phyloP scores from a whole-genome alignment of 2,329 filamentous ascomycete species.

The Colletotrichum sp. region DNA sequence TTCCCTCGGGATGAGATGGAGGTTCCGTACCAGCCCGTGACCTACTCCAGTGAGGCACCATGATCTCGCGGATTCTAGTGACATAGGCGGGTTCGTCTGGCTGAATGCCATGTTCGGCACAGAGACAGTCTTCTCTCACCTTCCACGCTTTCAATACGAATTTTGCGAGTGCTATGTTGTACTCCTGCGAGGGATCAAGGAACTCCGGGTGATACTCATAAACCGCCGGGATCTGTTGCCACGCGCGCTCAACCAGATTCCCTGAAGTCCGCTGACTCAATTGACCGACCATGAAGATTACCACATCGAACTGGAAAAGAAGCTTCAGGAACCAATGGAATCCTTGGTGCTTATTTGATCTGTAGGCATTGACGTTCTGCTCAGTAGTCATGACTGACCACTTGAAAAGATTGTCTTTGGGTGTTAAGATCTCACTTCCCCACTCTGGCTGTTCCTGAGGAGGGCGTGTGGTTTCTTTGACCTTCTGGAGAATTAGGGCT shows the following conservation, averaged over 20 bases:
- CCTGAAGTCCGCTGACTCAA: conserved; percentile 55
- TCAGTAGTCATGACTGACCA: conserved; percentile 54
- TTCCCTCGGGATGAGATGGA: background rate
- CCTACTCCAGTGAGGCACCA: background rate
- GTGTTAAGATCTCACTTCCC: conserved; percentile 51
- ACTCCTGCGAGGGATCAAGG: conserved; percentile 39
- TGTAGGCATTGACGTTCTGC: conserved; percentile 50
- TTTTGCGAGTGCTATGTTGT: conserved; percentile 1
- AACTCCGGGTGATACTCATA: conserved; percentile 57
- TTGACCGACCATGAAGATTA: conserved; percentile 59
- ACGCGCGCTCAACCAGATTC: conserved; percentile 56
- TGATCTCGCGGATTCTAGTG: background rate
- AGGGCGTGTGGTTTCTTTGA: conserved; percentile 51
- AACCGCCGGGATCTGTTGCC: conserved; percentile 49
- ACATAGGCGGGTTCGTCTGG: conserved; percentile 3
- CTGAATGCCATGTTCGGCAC: background rate
- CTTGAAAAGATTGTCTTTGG: conserved; percentile 61
- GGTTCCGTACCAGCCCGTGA: background rate
- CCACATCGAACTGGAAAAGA: conserved; percentile 62
- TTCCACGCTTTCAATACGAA: conserved; percentile 1
- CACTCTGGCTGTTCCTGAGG: conserved; percentile 52
- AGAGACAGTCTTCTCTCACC: background rate
- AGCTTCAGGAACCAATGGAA: conserved; percentile 61
- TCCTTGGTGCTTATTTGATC: conserved; percentile 37
- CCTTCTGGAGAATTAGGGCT: conserved; percentile 51